Evolutionary conservation across 78 protist species (phyloP), one percentile per base, ranked within the genome.

Genomic region (Tieghemostelium lacteum): DNA sequence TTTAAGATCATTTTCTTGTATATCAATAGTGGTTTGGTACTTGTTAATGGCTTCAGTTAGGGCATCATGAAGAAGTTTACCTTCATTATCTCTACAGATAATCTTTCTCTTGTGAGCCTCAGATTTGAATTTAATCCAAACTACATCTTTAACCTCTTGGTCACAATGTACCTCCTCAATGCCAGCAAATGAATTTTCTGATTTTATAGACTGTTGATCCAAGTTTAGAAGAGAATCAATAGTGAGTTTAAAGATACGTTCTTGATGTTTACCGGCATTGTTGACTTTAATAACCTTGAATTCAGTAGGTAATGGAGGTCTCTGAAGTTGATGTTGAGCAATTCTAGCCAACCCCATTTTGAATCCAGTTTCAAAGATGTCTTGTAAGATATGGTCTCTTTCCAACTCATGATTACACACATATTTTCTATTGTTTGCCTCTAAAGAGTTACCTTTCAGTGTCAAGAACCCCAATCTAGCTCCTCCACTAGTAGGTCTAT

Each of bases 161-260:
- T 91, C 94, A 10, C 87, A 28, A 14, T 22, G 17, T 22, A 91
- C 94, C 34, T 86, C 86, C 16, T 91, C 94, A 28, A 91, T 86
- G 45, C 92, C 94, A 33, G 94, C 94, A 75, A 86, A 91, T 29
- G 61, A 29, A 64, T 85, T 67, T 75, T 91, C 94, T 10, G 70
- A 55, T 67, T 86, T 86, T 50, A 91, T 91, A 39, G 63, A 58
- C 54, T 67, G 76, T 75, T 86, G 85, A 64, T 69, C 85, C 7
- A 91, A 26, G 61, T 86, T 91, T 24, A 91, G 33, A 2, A 91
- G 42, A 0, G 92, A 86, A 31, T 91, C 94, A 31, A 86, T 73
- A 2, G 94, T 91, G 6, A 91, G 34, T 45, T 91, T 91, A 54
- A 91, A 75, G 7, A 64, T 50, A 36, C 94, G 91, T 37, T 86